Evolutionary conservation across 306 rosid species (phyloP), one percentile per base, ranked within the genome.

Genomic region (Quercus berberidifolia): DNA sequence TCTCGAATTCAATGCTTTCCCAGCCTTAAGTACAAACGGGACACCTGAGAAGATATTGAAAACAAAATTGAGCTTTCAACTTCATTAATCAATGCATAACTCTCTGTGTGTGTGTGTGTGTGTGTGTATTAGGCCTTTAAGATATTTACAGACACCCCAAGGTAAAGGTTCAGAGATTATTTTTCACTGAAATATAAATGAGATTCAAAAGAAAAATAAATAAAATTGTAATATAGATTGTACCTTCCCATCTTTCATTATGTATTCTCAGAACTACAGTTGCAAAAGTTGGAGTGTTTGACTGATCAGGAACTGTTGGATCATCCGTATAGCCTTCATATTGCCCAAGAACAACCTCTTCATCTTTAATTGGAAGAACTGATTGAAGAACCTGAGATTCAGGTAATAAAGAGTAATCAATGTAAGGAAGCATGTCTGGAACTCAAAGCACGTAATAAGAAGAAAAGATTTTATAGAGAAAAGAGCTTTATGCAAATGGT

Each of bases 161-260:
- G 46, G 38, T 5, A 20, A 20, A 75, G 46, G 71, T 12, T 51
- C 69, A 74, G 41, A 76, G 56, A 65, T 74, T 68, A 74, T 46
- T 51, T 83, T 46, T 75, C 52, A 60, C 70, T 51, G 69, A 70
- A 63, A 67, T 54, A 52, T 49, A 82, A 80, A 25, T 25, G 64
- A 80, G 30, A 72, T 76, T 41, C 28, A 9, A 38, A 26, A 38
- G 71, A 76, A 76, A 21, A 76, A 69, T 33, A 81, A 65, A 14
- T 15, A 77, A 77, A 31, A 46, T 9, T 79, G 55, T 41, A 63
- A 69, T 64, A 13, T 35, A 78, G 72, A 60, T 25, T 76, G 52
- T 84, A 92, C 99, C 99, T 75, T 95, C 99, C 99, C 99, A 95
- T 91, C 99, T 88, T 88, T 95, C 99, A 77, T 91, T 95, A 83